These are phyloP conservation scores for Ilyonectria destructans DNA, from an alignment of 2,329 filamentous ascomycete species.

Conservation along the genomic window DNA sequence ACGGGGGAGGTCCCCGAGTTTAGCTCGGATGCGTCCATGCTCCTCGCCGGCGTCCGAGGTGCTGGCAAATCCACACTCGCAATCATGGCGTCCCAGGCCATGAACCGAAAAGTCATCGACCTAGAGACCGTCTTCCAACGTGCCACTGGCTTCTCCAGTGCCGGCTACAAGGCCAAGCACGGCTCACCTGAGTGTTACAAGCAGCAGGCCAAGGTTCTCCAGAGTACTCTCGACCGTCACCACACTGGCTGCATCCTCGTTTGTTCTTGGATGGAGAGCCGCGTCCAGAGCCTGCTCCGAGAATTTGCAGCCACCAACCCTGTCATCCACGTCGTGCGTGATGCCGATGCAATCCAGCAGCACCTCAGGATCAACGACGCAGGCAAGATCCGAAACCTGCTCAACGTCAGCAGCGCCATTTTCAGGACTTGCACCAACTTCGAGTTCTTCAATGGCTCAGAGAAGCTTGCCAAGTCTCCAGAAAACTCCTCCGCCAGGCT, in stretches of 20 bases:
- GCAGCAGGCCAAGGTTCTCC: slow-evolving; percentile 75
- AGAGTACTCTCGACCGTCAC: slow-evolving; percentile 72
- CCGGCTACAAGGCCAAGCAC: slow-evolving; percentile 75
- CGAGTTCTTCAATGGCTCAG: slow-evolving; percentile 84
- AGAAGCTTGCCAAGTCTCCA: slow-evolving; percentile 58
- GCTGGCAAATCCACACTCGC: slow-evolving; percentile 84
- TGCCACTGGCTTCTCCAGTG: slow-evolving; percentile 73
- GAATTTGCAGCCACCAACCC: slow-evolving; percentile 77
- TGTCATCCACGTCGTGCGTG: slow-evolving; percentile 80
- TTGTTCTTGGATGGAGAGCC: slow-evolving; percentile 80
- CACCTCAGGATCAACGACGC: slow-evolving; percentile 73
- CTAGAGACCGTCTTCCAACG: slow-evolving; percentile 79
- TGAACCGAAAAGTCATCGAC: slow-evolving; percentile 79
- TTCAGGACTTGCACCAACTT: slow-evolving; percentile 80
- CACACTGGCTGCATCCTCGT: slow-evolving; percentile 77
- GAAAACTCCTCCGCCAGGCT: slow-evolving; percentile 20
- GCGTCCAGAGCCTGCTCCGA: slow-evolving; percentile 72
- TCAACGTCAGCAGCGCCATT: slow-evolving; percentile 71
- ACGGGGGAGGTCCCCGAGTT: slow-evolving; percentile 61
- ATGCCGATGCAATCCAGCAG: slow-evolving; percentile 75
- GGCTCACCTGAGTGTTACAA: slow-evolving; percentile 75
- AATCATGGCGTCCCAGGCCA: slow-evolving; percentile 81
- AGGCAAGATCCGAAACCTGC: slow-evolving; percentile 70
- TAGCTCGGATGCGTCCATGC: slow-evolving; percentile 76
- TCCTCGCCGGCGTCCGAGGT: slow-evolving; percentile 81